Evolutionary conservation across 148 eudicot genomes (phyloP).

Genomic region (Salicornia ramosissima): DNA sequence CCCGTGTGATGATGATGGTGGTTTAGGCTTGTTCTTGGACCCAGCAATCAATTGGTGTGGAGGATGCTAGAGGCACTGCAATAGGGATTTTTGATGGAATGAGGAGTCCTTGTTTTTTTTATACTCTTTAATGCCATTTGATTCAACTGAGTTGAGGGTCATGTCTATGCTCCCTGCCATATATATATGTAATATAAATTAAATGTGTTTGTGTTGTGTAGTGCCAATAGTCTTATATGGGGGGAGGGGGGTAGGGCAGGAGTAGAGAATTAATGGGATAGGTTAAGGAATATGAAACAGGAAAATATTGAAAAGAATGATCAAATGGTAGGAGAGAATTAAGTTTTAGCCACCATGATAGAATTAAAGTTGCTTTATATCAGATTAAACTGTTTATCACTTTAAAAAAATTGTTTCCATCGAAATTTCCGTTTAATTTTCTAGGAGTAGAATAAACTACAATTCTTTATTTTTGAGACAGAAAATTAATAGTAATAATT

Average conservation of each 20-base stretch:
- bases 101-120: conserved; percentile 27
- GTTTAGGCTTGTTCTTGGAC: conserved; percentile 78
- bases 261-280: conserved; percentile 16
- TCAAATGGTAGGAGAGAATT: conserved; percentile 41
- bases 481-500: too few species aligned
- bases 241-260: conserved; percentile 25
- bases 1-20: conserved; percentile 68
- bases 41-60: conserved; percentile 36
- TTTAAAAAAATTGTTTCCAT: too few species aligned
- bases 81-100: conserved; percentile 18
- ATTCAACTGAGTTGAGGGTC: conserved; percentile 24
- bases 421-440: too few species aligned
- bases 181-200: too few species aligned
- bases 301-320: conserved; percentile 39
- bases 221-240: conserved; percentile 8
- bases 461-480: too few species aligned
- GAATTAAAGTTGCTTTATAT: too few species aligned
- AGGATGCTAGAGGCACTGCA: conserved; percentile 14
- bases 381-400: too few species aligned
- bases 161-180: conserved; percentile 38
- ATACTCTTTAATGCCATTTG: conserved; percentile 31
- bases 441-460: too few species aligned
- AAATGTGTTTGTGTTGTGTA: not conserved
- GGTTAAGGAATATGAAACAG: conserved; percentile 28
- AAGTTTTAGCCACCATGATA: conserved; percentile 20